Base-by-base conservation (phyloP, 1,284 basidiomycete genomes). In the Fomitopsis pinicola region DNA sequence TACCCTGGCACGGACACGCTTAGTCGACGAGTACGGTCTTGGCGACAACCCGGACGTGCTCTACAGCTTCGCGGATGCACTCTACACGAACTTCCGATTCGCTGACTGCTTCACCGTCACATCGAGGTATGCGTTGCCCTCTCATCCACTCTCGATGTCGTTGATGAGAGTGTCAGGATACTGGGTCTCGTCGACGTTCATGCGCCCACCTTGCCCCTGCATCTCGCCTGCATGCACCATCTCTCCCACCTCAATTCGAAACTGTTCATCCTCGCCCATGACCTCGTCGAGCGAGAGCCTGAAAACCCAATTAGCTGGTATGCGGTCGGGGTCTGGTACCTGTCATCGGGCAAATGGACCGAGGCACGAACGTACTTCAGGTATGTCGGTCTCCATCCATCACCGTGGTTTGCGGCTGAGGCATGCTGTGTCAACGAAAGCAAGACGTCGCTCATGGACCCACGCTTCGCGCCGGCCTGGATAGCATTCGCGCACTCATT, bases 171-270 rank as follows among this genome's bases (percentile, higher is more conserved):
- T 59, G 35, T 50, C 71, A 96, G 94, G 66, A 95, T 97, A 61
- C 80, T 97, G 46, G 83, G 85, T 17, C 79, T 92, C 4, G 88
- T 93, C 15, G 83, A 90, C 1, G 86, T 94, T 38, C 95, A 98
- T 72, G 86, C 87, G 33, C 84, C 89, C 10, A 92, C 94, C 1
- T 87, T 99, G 76, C 94, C 96, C 0, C 76, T 99, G 56, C 97
- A 99, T 72, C 88, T 99, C 42, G 95, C 95, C 2, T 98, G 97
- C 83, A 97, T 98, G 92, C 92, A 95, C 71, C 95, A 98, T 75
- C 82, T 99, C 30, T 86, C 88, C 19, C 89, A 96, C 71, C 80
- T 98, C 12, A 92, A 95, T 65, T 95, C 95, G 1, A 89, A 91
- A 64, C 83, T 99, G 1, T 99, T 98, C 77, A 88, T 99, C 64